These are phyloP conservation scores for Harringtonia aguacate DNA, from an alignment of 2,329 filamentous ascomycete genomes.

Conservation along the genomic window DNA sequence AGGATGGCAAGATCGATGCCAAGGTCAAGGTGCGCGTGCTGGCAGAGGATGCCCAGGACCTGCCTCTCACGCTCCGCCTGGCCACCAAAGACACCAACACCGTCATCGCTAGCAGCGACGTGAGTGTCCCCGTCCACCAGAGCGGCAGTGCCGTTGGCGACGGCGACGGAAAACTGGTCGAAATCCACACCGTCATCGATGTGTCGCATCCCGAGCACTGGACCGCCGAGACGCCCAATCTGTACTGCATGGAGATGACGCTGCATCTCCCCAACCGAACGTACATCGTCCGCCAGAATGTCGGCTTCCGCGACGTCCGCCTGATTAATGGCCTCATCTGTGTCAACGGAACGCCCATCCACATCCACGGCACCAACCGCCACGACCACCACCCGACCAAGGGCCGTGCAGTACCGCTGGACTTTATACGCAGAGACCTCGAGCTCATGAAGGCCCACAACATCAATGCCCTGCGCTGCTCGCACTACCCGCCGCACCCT, in stretches of 20 bases:
- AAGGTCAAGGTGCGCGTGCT: constrained; percentile 27
- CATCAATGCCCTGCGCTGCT: constrained; percentile 59
- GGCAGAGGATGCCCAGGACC: background rate
- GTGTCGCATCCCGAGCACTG: constrained; percentile 49
- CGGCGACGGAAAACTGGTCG: too few relatives aligned
- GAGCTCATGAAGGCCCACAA: constrained; percentile 61
- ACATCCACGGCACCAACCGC: constrained; percentile 54
- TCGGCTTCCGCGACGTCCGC: constrained; percentile 56
- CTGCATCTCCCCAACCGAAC: constrained; percentile 15
- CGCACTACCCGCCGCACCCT: constrained; percentile 57
- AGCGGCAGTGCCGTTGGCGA: too few relatives aligned
- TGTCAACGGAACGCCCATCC: constrained; percentile 52
- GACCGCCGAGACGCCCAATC: constrained; percentile 55
- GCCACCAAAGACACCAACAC: too few relatives aligned
- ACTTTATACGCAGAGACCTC: constrained; percentile 51
- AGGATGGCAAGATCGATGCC: constrained; percentile 37
- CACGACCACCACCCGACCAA: constrained; percentile 59
- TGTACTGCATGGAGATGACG: constrained; percentile 44
- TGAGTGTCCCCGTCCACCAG: too few relatives aligned
- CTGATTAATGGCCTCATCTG: constrained; percentile 47
- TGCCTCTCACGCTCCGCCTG: constrained; percentile 25
- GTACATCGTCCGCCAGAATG: constrained; percentile 36
- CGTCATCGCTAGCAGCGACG: too few relatives aligned
- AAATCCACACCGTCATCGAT: constrained; percentile 4
- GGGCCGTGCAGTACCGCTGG: constrained; percentile 52